Evolutionary conservation across 345 rosid genomes (phyloP).

Genomic region (Ceriops decandra): DNA sequence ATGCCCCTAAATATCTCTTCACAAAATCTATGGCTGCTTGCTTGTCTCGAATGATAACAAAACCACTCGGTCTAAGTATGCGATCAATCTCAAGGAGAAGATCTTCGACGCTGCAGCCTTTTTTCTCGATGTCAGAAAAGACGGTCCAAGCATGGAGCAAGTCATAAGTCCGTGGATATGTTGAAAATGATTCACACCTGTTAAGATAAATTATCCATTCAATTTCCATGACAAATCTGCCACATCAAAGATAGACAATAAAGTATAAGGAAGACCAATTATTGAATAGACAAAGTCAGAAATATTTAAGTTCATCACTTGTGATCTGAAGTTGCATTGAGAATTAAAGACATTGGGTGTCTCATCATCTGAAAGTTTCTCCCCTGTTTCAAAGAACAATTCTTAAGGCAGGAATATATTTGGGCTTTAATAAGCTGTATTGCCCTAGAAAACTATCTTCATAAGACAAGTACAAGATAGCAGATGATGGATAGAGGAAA

Average conservation of each 20-base stretch:
- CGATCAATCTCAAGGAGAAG: constrained; percentile 82
- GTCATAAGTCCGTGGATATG: constrained; percentile 84
- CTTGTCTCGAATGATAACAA: constrained; percentile 62
- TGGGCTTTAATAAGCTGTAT: not conserved
- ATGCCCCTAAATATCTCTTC: constrained; percentile 60
- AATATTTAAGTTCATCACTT: not conserved
- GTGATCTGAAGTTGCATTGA: not conserved
- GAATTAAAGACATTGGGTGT: not conserved
- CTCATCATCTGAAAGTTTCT: too few relatives aligned
- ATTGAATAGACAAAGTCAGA: not conserved
- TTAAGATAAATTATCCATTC: constrained; percentile 4
- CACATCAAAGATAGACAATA: not conserved
- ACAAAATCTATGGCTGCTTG: constrained; percentile 45
- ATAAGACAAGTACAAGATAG: too few relatives aligned
- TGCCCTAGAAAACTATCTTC: too few relatives aligned
- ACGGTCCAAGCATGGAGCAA: constrained; percentile 3
- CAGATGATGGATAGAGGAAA: not conserved
- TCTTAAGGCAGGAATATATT: not conserved
- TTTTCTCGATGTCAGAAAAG: constrained; percentile 33
- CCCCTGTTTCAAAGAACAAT: not conserved
- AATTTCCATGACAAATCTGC: not conserved
- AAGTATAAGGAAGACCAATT: not conserved
- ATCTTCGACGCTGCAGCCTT: constrained; percentile 74
- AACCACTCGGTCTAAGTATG: constrained; percentile 75
- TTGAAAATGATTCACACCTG: constrained; percentile 91